Evolutionary conservation across 1,284 basidiomycete genomes (phyloP).

Genomic region (Apiotrichum gracile): DNA sequence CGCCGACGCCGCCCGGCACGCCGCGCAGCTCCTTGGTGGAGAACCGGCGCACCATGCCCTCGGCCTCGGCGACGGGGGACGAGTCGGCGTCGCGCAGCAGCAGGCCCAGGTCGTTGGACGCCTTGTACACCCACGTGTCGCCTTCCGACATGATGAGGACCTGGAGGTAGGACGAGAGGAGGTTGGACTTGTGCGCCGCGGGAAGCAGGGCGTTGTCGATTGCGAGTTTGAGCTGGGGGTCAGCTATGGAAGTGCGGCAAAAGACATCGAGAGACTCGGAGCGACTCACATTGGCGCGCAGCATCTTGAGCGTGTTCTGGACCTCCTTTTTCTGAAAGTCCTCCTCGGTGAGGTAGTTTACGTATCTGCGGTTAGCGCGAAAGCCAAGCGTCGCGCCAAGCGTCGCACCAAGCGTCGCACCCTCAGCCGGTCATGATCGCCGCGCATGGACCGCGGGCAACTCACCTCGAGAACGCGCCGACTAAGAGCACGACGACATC

Average conservation of each 20-base stretch:
- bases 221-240: constrained; percentile 44
- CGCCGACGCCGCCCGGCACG: constrained; percentile 33
- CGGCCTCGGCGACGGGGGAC: constrained; percentile 34
- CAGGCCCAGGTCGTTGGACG: constrained; percentile 39
- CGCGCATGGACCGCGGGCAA: not conserved
- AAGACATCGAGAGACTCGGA: not conserved
- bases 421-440: no score
- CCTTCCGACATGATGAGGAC: constrained; percentile 49
- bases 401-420: no score
- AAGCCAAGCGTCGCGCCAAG: no score
- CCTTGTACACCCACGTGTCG: constrained; percentile 39
- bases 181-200: constrained; percentile 21
- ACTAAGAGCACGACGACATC: constrained; percentile 45
- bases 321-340: constrained; percentile 44
- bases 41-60: constrained; percentile 38
- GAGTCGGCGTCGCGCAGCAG: constrained; percentile 25
- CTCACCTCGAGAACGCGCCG: constrained; percentile 44
- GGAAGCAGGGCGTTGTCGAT: constrained; percentile 46
- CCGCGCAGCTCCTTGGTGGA: constrained; percentile 44
- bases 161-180: constrained; percentile 47
- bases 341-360: constrained; percentile 44
- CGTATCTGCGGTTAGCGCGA: constrained; percentile 29
- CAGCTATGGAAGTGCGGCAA: not conserved
- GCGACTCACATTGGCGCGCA: constrained; percentile 40
- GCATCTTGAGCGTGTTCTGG: constrained; percentile 36